These are phyloP conservation scores for Melastoma malabathricum DNA, from an alignment of 345 rosid species.

Conservation along the genomic window DNA sequence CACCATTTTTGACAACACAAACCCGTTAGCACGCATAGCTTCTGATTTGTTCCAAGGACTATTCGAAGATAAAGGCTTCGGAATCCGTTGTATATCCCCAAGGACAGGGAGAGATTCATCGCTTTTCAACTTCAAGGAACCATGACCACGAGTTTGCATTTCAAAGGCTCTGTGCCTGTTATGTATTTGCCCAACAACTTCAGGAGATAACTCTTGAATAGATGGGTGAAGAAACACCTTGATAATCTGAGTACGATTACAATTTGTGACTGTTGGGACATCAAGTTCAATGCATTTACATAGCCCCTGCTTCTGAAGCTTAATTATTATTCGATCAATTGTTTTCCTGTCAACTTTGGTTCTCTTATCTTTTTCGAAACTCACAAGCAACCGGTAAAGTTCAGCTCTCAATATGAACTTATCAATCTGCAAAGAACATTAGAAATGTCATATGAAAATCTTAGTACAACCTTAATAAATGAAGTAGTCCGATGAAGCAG, in stretches of 20 bases:
- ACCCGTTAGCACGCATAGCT: slow-evolving; percentile 89
- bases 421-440: slow-evolving; percentile 41
- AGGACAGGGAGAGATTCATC: slow-evolving; percentile 49
- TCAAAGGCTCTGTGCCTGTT: slow-evolving; percentile 70
- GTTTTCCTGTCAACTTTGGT: slow-evolving; percentile 74
- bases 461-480: background rate
- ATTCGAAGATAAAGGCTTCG: slow-evolving; percentile 28
- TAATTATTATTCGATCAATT: slow-evolving; percentile 51
- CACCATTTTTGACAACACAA: slow-evolving; percentile 87
- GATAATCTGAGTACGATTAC: slow-evolving; percentile 47
- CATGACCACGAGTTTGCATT: slow-evolving; percentile 55
- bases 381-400: slow-evolving; percentile 69
- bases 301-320: slow-evolving; percentile 71
- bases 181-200: slow-evolving; percentile 50
- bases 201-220: slow-evolving; percentile 40
- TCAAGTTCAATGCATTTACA: slow-evolving; percentile 51
- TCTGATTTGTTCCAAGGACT: slow-evolving; percentile 38
- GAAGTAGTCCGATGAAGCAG: too few species aligned
- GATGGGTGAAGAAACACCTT: slow-evolving; percentile 74
- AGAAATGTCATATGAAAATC: background rate
- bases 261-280: slow-evolving; percentile 75
- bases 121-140: slow-evolving; percentile 35
- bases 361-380: slow-evolving; percentile 65
- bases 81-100: slow-evolving; percentile 61
- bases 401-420: slow-evolving; percentile 67